Percentiles rank a stretch among this genome's conserved stretches.
Conservation (phyloP, 164 flowering plant genomes). For the Stephania cephalantha region DNA sequence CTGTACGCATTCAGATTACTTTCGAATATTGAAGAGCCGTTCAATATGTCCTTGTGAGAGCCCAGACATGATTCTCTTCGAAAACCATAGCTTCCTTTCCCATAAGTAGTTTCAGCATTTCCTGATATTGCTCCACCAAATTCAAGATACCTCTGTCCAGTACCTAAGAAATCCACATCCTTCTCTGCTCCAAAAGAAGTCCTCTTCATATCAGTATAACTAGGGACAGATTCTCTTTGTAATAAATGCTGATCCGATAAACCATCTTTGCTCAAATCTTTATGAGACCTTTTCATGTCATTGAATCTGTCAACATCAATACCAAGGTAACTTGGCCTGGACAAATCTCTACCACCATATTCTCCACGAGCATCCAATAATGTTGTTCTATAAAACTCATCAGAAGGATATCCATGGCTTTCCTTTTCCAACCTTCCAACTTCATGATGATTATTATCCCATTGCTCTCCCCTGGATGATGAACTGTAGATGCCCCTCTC, state of each 20-base stretch:
- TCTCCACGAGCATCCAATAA: conserved; percentile 16
- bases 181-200: conserved; percentile 11
- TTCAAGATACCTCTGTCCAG: conserved; percentile 18
- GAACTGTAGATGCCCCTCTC: conserved; percentile 13
- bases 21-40: conserved; percentile 12
- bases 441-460: conserved; percentile 19
- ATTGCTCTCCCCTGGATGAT: conserved; percentile 5
- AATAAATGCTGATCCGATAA: conserved; percentile 23
- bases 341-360: conserved; percentile 19
- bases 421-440: conserved; percentile 22
- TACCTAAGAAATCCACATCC: conserved; percentile 20
- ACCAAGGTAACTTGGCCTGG: conserved; percentile 19
- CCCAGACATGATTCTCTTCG: conserved; percentile 21
- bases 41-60: conserved; percentile 18
- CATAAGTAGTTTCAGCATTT: conserved; percentile 12
- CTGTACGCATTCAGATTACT: conserved; percentile 15
- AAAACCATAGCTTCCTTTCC: conserved; percentile 20
- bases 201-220: conserved; percentile 14
- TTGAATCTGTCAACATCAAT: conserved; percentile 14
- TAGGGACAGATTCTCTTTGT: conserved; percentile 13
- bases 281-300: conserved; percentile 15
- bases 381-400: conserved; percentile 17
- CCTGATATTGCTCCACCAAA: conserved; percentile 15
- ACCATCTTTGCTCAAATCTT: conserved; percentile 8
- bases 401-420: conserved; percentile 10